Conservation (phyloP, 225 moss, liverwort and hornwort species). For the Physcomitrellopsis africana region DNA sequence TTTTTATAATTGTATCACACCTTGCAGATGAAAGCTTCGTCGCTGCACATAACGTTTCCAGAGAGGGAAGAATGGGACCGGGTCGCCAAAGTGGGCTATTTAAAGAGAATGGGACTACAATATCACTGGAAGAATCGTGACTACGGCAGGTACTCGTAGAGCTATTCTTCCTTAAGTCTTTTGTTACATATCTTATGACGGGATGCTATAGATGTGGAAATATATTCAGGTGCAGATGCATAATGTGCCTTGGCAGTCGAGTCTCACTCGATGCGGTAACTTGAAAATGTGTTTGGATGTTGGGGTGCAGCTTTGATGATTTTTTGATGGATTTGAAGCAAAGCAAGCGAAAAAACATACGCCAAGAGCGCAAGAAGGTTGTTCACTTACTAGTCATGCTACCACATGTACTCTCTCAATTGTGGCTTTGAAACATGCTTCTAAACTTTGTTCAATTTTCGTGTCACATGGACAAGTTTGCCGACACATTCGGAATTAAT, state of each 20-base stretch:
- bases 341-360: slow-evolving; percentile 97
- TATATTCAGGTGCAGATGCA: neutral
- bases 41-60: slow-evolving; percentile 93
- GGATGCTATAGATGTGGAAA: neutral
- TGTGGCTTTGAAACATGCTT: neutral
- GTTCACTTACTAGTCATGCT: slow-evolving; percentile 15
- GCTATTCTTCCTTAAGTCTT: neutral
- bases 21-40: slow-evolving; percentile 86
- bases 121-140: slow-evolving; percentile 96
- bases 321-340: slow-evolving; percentile 99
- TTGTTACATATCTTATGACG: neutral
- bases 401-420: neutral
- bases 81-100: slow-evolving; percentile 75
- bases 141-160: slow-evolving; percentile 58
- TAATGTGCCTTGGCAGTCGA: slow-evolving; percentile 4
- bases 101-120: slow-evolving; percentile 94
- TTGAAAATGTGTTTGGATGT: neutral
- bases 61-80: slow-evolving; percentile 80
- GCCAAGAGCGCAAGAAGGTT: slow-evolving; percentile 99
- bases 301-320: slow-evolving; percentile 76
- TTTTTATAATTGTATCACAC: slow-evolving; percentile 25
- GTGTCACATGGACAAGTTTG: neutral
- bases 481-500: no score
- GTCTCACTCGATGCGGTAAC: slow-evolving; percentile 4
- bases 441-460: neutral